Conservation (phyloP, 2,329 filamentous ascomycete species). For the Cadophora malorum region DNA sequence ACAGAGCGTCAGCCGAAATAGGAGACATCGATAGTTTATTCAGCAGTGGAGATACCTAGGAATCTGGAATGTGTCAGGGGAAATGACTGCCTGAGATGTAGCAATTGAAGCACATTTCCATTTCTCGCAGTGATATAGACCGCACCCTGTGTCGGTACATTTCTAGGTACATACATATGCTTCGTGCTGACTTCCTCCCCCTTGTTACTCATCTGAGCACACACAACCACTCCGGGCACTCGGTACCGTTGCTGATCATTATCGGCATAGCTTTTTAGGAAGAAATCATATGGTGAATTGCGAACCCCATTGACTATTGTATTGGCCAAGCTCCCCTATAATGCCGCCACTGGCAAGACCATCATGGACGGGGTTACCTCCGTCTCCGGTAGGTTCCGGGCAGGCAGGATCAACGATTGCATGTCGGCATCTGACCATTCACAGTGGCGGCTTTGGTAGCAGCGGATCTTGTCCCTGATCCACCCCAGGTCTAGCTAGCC, state of each 20-base stretch:
- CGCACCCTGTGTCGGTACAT: no score
- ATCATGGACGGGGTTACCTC: neutral
- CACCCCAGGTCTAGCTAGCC: neutral
- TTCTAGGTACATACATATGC: no score
- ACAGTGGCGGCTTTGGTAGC: neutral
- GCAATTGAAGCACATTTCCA: no score
- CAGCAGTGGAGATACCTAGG: neutral
- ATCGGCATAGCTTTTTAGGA: no score
- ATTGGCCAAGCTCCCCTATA: neutral
- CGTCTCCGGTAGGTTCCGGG: neutral
- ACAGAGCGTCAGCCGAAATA: slow-evolving; percentile 1
- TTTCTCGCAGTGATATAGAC: no score
- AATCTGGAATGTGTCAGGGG: neutral
- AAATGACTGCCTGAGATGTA: no score
- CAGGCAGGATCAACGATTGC: neutral
- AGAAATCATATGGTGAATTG: no score
- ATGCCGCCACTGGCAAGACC: neutral
- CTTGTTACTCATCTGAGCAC: no score
- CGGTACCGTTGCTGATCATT: no score
- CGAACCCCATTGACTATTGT: no score
- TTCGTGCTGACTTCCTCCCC: no score
- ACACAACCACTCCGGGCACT: no score
- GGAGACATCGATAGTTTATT: neutral
- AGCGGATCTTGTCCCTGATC: neutral
- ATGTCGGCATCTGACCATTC: neutral